Conservation (phyloP, 208 protist genomes). For the Herpetomonas muscarum region DNA sequence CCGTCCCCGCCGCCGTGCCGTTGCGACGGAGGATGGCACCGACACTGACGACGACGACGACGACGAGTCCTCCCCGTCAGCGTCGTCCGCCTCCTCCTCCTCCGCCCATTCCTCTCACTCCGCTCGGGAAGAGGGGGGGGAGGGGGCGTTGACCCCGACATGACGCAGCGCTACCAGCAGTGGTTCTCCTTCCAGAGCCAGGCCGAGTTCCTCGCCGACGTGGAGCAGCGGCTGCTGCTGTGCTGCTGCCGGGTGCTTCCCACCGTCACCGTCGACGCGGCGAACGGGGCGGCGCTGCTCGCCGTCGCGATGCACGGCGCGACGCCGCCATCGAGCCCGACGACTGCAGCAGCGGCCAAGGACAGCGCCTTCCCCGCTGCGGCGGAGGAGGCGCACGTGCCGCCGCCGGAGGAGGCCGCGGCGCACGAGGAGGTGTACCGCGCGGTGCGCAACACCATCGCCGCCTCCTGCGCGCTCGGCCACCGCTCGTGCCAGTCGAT, state of each 20-base stretch:
- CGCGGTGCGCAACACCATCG: constrained; percentile 64
- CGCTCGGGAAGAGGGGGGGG: background rate
- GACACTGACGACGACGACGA: no score
- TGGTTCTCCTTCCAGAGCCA: background rate
- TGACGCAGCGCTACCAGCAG: constrained; percentile 8
- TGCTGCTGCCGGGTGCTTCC: constrained; percentile 29
- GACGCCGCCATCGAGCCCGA: constrained; percentile 11
- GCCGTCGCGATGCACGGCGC: constrained; percentile 19
- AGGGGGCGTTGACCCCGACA: background rate
- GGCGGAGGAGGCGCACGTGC: background rate
- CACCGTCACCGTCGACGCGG: constrained; percentile 13
- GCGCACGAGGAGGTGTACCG: constrained; percentile 55
- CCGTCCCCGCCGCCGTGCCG: no score
- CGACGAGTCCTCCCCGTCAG: no score
- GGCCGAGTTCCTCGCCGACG: constrained; percentile 28
- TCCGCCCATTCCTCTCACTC: background rate
- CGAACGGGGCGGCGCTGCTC: constrained; percentile 24
- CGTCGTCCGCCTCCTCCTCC: background rate
- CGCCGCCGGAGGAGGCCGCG: constrained; percentile 1
- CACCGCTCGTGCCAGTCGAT: constrained; percentile 75
- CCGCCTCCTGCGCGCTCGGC: constrained; percentile 58
- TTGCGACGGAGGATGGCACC: no score
- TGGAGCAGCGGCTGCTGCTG: constrained; percentile 24
- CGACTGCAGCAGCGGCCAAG: background rate
- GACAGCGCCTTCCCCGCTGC: background rate